A percentile compares a stretch with the other conserved stretches of the same genome.
Evolutionary conservation across 2,329 filamentous ascomycete species (phyloP).

Genomic region (Colletotrichum sp.): DNA sequence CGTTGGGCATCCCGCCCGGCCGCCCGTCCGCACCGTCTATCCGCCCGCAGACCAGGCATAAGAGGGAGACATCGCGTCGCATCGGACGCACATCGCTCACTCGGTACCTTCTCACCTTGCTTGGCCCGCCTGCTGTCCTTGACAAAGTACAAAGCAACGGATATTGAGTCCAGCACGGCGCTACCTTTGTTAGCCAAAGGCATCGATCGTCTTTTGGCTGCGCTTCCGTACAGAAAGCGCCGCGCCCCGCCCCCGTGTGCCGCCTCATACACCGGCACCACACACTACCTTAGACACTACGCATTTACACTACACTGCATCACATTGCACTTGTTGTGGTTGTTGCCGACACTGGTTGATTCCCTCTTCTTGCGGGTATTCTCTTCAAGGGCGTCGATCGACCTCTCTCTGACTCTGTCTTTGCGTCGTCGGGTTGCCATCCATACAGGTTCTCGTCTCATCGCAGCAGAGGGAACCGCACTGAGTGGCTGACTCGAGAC

Average conservation of each 20-base stretch:
- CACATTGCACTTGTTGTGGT: background rate
- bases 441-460: background rate
- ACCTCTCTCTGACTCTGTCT: background rate
- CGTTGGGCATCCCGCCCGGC: background rate
- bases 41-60: background rate
- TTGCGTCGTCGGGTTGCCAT: background rate
- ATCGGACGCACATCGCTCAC: background rate
- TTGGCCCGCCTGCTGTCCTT: background rate
- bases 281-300: background rate
- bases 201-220: background rate
- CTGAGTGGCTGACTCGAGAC: slow-evolving; percentile 7
- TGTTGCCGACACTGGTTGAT: background rate
- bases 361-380: background rate
- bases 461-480: background rate
- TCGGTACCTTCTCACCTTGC: background rate
- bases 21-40: background rate
- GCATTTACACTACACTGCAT: background rate
- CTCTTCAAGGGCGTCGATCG: background rate
- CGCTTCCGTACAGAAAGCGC: background rate
- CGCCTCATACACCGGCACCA: background rate
- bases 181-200: background rate
- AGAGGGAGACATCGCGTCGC: background rate
- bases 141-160: background rate
- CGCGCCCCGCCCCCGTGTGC: background rate
- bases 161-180: background rate